A percentile compares a stretch with the other conserved stretches of the same genome.
Evolutionary conservation across 345 rosid species (phyloP).

Genomic region (Erysimum cheiranthoides): DNA sequence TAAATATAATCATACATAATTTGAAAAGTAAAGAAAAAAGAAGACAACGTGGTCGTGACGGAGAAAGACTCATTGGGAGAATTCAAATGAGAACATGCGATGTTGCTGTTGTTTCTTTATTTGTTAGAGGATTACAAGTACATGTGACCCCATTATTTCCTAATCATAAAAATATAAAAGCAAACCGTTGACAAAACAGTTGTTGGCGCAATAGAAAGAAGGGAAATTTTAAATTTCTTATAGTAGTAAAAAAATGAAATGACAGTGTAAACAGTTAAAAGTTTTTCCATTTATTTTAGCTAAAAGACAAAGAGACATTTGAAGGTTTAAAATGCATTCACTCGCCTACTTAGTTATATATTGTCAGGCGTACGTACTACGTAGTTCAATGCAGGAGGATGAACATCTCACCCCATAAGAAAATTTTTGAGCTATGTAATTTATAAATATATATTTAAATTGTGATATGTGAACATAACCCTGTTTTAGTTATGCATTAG

Average conservation of each 20-base stretch:
- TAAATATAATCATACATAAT: conserved; percentile 18
- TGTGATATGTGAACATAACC: conserved; percentile 21
- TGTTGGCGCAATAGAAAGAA: conserved; percentile 8
- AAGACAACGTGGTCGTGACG: conserved; percentile 48
- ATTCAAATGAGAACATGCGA: conserved; percentile 47
- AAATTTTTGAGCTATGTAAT: conserved; percentile 21
- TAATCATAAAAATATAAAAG: conserved; percentile 39
- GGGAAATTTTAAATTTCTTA: background rate
- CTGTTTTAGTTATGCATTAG: background rate
- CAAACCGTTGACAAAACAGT: conserved; percentile 45
- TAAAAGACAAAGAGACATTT: conserved; percentile 30
- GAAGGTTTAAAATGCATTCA: conserved; percentile 11
- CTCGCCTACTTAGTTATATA: conserved; percentile 6
- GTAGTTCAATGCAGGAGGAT: background rate
- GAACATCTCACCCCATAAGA: background rate
- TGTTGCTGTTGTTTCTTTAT: conserved; percentile 41
- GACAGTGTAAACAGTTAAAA: conserved; percentile 21
- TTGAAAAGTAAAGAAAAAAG: conserved; percentile 7
- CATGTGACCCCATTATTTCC: conserved; percentile 49
- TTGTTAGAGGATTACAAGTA: conserved; percentile 34
- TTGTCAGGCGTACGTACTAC: background rate
- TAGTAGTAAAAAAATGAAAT: conserved; percentile 24
- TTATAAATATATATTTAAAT: too few relatives aligned
- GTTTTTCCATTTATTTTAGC: background rate
- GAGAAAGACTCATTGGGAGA: conserved; percentile 41